Evolutionary conservation across 345 rosid species (phyloP), one percentile per base, ranked within the genome.

Genomic region (Arabis alpina): DNA sequence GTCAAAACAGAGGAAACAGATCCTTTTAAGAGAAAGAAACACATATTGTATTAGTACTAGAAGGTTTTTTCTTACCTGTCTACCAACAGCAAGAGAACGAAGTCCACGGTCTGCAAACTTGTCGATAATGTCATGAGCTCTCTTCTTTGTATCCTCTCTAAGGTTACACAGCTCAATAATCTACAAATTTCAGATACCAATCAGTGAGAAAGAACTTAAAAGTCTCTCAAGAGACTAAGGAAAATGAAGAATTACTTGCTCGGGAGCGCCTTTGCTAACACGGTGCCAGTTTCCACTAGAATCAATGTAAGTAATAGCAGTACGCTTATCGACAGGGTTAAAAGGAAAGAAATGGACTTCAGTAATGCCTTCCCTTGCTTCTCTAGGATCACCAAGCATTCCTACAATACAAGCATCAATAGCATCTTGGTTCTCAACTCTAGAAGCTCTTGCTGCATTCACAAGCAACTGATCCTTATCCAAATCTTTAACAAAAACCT

Each of bases 101-200:
- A 88, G 90, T 30, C 93, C 92, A 23, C 96, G 85, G 64, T 90
- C 96, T 30, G 93, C 96, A 77, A 86, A 90, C 82, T 88, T 90
- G 68, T 86, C 96, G 34, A 90, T 90, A 71, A 90, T 86, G 73
- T 78, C 83, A 77, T 81, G 91, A 73, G 87, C 90, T 79, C 87
- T 90, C 76, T 76, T 86, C 62, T 72, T 84, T 23, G 70, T 67
- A 69, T 88, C 91, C 43, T 83, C 92, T 16, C 84, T 57, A 57
- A 90, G 80, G 69, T 86, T 82, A 82, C 91, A 88, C 25, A 90
- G 83, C 25, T 85, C 90, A 66, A 90, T 78, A 47, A 90, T 90
- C 93, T 89, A 66, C 27, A 52, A 2, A 19, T 66, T 10, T 37
- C 27, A 40, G 9, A 41, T 54, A 59, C n/a, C 0, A 59, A 4